Evolutionary conservation across 129 eudicot species (phyloP).

Genomic region (Escallonia rubra): DNA sequence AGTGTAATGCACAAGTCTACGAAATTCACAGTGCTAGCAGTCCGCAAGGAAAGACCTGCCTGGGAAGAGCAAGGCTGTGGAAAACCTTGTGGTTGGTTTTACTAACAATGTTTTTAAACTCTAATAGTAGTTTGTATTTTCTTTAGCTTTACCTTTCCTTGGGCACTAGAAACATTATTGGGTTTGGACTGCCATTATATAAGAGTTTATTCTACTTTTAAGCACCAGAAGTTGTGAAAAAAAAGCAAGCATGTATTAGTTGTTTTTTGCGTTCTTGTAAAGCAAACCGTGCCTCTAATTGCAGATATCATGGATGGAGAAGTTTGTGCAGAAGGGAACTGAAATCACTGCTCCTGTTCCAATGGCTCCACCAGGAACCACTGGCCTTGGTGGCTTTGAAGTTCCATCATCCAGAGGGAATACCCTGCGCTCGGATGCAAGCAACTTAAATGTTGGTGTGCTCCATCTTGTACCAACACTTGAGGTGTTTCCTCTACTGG

Average conservation of each 20-base stretch:
- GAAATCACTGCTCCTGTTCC: slow-evolving; percentile 99
- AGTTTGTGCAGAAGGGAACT: slow-evolving; percentile 84
- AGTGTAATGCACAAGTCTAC: no score
- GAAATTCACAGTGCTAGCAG: no score
- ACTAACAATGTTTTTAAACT: no score
- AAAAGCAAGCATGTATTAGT: background rate
- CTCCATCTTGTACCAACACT: slow-evolving; percentile 89
- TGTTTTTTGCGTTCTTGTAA: no score
- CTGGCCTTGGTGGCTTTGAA: slow-evolving; percentile 98
- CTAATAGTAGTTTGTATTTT: no score
- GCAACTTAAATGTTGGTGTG: slow-evolving; percentile 89
- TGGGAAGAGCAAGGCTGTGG: no score
- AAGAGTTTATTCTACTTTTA: no score
- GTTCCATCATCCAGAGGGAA: slow-evolving; percentile 91
- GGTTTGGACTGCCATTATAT: no score
- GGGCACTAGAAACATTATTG: no score
- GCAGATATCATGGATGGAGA: slow-evolving; percentile 99
- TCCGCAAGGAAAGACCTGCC: no score
- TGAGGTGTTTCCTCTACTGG: slow-evolving; percentile 88
- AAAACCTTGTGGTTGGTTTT: no score
- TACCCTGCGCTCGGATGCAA: slow-evolving; percentile 74
- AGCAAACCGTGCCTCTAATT: slow-evolving; percentile 9
- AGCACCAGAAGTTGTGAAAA: background rate
- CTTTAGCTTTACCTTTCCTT: no score
- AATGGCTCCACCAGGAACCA: slow-evolving; percentile 77